phyloP scores from a whole-genome alignment of 345 rosid species.

The Litchi chinensis region DNA sequence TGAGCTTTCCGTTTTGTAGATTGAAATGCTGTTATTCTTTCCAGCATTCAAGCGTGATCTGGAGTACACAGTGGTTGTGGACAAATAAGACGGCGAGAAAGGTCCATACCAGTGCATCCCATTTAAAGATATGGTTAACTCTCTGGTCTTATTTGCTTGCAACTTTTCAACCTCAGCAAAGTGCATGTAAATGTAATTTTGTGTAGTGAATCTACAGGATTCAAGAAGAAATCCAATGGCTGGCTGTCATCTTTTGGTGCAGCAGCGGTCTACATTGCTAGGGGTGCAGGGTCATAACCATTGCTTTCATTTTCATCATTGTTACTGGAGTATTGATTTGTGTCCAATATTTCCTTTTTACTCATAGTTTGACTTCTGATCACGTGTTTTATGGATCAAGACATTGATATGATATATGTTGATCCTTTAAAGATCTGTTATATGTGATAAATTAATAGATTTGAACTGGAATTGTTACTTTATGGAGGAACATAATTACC shows the following conservation, averaged over 20 bases:
- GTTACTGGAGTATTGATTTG: too few relatives aligned
- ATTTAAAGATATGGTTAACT: constrained; percentile 18
- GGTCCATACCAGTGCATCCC: neutral
- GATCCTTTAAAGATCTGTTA: too few relatives aligned
- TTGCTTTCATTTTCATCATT: neutral
- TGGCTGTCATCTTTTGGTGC: constrained; percentile 27
- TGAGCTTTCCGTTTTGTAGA: neutral
- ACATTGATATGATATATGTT: too few relatives aligned
- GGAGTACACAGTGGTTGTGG: neutral
- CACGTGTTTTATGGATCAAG: too few relatives aligned
- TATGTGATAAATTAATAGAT: too few relatives aligned
- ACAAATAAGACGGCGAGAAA: constrained; percentile 14
- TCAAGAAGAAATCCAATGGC: constrained; percentile 7
- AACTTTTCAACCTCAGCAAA: constrained; percentile 32
- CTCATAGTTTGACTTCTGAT: too few relatives aligned
- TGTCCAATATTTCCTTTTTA: too few relatives aligned
- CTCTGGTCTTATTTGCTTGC: constrained; percentile 23
- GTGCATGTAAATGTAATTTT: constrained; percentile 30
- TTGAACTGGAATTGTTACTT: too few relatives aligned
- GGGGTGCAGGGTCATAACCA: constrained; percentile 39
- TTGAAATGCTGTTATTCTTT: neutral
- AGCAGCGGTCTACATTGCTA: constrained; percentile 46
- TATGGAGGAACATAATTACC: too few relatives aligned
- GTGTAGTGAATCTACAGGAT: neutral
- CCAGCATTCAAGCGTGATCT: neutral